These are phyloP conservation scores for Neurospora sp. DNA, from an alignment of 2,329 filamentous ascomycete species.

Conservation along the genomic window DNA sequence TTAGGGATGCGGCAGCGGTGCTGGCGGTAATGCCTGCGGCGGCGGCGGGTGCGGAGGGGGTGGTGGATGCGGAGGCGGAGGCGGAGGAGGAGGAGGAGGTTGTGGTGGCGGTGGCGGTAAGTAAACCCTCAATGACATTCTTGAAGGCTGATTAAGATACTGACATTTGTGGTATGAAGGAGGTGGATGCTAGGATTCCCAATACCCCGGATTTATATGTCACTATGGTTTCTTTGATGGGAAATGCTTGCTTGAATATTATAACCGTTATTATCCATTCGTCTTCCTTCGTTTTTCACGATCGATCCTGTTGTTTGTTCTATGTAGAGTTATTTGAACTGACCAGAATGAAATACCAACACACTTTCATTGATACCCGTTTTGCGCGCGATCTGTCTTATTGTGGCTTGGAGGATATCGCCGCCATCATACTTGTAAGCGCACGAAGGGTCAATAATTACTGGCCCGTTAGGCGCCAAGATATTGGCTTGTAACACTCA, in stretches of 20 bases:
- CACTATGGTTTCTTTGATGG: background rate
- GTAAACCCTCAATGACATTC: background rate
- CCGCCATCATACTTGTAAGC: background rate
- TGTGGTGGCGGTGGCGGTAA: background rate
- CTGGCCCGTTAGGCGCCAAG: background rate
- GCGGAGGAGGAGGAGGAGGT: background rate
- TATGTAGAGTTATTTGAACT: background rate
- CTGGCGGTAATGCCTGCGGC: background rate
- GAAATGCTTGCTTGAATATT: background rate
- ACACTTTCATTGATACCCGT: background rate
- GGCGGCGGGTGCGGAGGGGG: slow-evolving; percentile 13
- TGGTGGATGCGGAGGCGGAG: slow-evolving; percentile 18
- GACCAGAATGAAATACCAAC: background rate
- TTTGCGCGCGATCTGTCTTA: background rate
- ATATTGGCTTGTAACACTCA: background rate
- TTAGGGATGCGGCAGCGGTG: background rate
- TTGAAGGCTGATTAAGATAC: background rate
- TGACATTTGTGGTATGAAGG: background rate
- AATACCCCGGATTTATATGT: background rate
- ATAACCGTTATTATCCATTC: no score
- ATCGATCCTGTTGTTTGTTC: no score
- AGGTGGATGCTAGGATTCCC: background rate
- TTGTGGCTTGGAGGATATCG: background rate
- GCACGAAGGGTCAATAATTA: background rate
- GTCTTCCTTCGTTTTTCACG: no score